A percentile compares a stretch with the other conserved stretches of the same genome.
phyloP scores from a whole-genome alignment of 2,329 filamentous ascomycete species.

The Colletotrichum musae region DNA sequence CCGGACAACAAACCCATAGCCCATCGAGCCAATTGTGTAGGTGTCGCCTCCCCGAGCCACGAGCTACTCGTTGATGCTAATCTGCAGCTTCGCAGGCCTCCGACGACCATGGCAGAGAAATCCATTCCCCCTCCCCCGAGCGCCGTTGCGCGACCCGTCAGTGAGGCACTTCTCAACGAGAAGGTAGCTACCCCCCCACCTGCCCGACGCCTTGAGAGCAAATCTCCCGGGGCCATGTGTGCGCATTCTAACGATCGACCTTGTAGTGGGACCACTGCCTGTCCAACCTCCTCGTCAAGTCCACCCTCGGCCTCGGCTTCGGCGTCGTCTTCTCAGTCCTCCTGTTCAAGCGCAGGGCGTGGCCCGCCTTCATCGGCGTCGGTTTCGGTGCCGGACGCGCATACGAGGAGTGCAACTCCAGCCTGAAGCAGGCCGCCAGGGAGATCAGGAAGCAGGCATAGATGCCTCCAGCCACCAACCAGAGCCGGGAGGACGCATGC shows the following conservation, averaged over 20 bases:
- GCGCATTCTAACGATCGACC: conserved; percentile 43
- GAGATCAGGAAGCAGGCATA: conserved; percentile 70
- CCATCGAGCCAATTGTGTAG: conserved; percentile 37
- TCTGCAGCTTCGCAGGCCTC: conserved; percentile 31
- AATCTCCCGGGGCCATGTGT: background rate
- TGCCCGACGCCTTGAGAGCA: background rate
- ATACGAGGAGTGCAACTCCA: conserved; percentile 98
- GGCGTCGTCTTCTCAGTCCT: conserved; percentile 99
- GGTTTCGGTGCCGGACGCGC: conserved; percentile 97
- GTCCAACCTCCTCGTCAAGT: conserved; percentile 97
- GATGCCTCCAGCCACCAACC: conserved; percentile 7
- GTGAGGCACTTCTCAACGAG: conserved; percentile 98
- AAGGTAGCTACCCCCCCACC: conserved; percentile 74
- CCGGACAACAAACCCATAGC: conserved; percentile 36
- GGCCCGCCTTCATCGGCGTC: conserved; percentile 94
- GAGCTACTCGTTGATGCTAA: conserved; percentile 43
- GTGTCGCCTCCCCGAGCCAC: conserved; percentile 21
- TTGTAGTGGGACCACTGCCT: conserved; percentile 96
- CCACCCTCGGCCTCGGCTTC: conserved; percentile 94
- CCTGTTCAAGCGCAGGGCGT: conserved; percentile 96
- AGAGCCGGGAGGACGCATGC: conserved; percentile 42
- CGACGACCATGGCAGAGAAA: conserved; percentile 66
- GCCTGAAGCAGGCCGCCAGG: conserved; percentile 73
- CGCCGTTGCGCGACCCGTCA: conserved; percentile 86
- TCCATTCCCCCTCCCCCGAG: conserved; percentile 70